A percentile compares a stretch with the other conserved stretches of the same genome.
Conservation (phyloP, 371 early-diverging fungal species). For the Haplosporangium sp. region DNA sequence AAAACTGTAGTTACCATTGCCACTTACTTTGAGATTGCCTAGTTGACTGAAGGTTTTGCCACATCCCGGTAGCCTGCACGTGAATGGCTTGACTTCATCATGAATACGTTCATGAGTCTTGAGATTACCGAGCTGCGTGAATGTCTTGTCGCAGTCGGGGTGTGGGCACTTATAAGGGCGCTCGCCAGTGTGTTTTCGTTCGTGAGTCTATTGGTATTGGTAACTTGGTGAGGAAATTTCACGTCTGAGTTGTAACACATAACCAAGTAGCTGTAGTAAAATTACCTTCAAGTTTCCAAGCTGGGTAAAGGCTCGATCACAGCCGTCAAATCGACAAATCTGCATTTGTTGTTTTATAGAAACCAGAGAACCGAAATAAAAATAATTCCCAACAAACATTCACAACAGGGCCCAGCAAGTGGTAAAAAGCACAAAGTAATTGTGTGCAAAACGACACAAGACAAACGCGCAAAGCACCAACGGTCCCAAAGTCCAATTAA, state of each 20-base stretch:
- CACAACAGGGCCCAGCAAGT: slow-evolving; percentile 9
- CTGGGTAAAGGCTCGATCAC: slow-evolving; percentile 66
- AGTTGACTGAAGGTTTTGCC: slow-evolving; percentile 74
- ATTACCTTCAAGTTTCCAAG: slow-evolving; percentile 72
- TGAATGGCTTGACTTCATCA: slow-evolving; percentile 77
- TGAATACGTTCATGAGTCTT: slow-evolving; percentile 83
- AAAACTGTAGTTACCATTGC: no score
- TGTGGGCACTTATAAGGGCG: slow-evolving; percentile 71
- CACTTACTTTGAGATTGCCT: slow-evolving; percentile 68
- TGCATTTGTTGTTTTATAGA: slow-evolving; percentile 8
- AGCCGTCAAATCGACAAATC: slow-evolving; percentile 57
- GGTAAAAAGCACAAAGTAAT: slow-evolving; percentile 33
- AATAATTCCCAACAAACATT: slow-evolving; percentile 7
- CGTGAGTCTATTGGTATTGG: slow-evolving; percentile 63
- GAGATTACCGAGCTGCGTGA: slow-evolving; percentile 84
- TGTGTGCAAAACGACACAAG: slow-evolving; percentile 32
- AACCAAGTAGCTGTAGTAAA: neutral
- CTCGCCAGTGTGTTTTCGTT: slow-evolving; percentile 78
- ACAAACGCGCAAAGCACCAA: slow-evolving; percentile 51
- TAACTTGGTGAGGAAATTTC: no score
- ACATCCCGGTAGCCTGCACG: slow-evolving; percentile 69
- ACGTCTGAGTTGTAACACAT: neutral
- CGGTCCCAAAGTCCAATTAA: slow-evolving; percentile 40
- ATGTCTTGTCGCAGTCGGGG: slow-evolving; percentile 75
- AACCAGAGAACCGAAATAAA: slow-evolving; percentile 11